phyloP scores from a whole-genome alignment of 106 monocot genomes.

The Dioscorea zingiberensis region DNA sequence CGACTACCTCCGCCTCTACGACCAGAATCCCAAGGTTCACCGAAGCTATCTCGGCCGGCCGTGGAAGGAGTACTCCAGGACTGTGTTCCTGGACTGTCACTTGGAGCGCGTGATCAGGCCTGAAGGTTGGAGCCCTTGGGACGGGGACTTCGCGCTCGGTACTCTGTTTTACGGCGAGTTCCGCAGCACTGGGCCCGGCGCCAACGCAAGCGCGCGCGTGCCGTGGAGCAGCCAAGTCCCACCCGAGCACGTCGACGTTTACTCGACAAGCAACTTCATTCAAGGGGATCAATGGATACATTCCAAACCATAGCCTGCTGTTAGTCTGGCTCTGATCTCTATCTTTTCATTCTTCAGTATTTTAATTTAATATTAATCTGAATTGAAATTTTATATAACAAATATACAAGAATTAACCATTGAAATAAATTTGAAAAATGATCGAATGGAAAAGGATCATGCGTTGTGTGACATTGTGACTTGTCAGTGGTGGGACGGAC shows the following conservation, averaged over 20 bases:
- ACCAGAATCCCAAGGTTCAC: constrained; percentile 39
- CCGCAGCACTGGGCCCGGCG: constrained; percentile 63
- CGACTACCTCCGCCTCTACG: constrained; percentile 51
- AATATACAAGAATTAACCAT: too few species aligned
- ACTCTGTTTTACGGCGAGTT: constrained; percentile 85
- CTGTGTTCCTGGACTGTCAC: constrained; percentile 53
- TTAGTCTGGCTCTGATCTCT: too few species aligned
- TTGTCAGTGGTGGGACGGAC: too few species aligned
- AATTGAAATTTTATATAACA: too few species aligned
- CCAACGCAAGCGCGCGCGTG: constrained; percentile 45
- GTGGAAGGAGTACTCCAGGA: constrained; percentile 92
- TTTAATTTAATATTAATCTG: too few species aligned
- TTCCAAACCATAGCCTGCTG: too few species aligned
- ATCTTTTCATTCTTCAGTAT: too few species aligned
- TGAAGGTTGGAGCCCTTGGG: constrained; percentile 87
- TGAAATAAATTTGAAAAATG: too few species aligned
- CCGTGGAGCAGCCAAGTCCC: constrained; percentile 65
- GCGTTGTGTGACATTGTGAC: too few species aligned
- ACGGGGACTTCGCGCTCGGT: constrained; percentile 60
- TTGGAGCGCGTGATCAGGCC: constrained; percentile 55
- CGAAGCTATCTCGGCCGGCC: constrained; percentile 77
- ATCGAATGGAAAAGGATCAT: too few species aligned
- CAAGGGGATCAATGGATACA: constrained; percentile 71
- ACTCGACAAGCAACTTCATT: constrained; percentile 63
- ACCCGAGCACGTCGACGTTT: constrained; percentile 35